Evolutionary conservation across 768 basidiomycete genomes (phyloP).

Genomic region (Neoboletus subvelutipes): DNA sequence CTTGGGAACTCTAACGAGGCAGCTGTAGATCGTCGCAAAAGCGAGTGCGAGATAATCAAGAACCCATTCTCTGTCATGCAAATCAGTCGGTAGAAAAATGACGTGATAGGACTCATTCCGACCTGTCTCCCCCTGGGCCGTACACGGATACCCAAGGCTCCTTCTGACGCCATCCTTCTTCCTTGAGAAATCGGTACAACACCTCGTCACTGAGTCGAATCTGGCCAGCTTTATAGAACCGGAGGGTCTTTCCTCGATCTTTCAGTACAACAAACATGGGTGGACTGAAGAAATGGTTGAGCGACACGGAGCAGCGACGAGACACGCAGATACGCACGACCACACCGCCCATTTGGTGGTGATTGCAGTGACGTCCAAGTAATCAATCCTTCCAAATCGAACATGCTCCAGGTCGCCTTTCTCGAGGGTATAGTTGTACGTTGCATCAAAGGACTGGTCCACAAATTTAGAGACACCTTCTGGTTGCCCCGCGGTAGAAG

Average conservation of each 20-base stretch:
- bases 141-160: constrained; percentile 68
- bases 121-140: constrained; percentile 79
- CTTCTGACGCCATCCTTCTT: constrained; percentile 61
- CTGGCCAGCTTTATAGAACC: constrained; percentile 71
- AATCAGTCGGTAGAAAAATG: constrained; percentile 10
- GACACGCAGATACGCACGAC: constrained; percentile 52
- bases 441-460: constrained; percentile 71
- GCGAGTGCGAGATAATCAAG: constrained; percentile 56
- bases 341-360: constrained; percentile 88
- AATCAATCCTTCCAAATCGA: constrained; percentile 85
- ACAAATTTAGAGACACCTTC: constrained; percentile 69
- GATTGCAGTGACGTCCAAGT: constrained; percentile 75
- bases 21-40: constrained; percentile 52
- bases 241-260: constrained; percentile 73
- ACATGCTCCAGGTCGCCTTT: constrained; percentile 67
- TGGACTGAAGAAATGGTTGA: constrained; percentile 47
- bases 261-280: constrained; percentile 71
- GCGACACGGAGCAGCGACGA: not conserved
- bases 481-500: constrained; percentile 54
- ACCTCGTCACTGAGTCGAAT: constrained; percentile 59
- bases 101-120: constrained; percentile 8
- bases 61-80: constrained; percentile 56
- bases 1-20: constrained; percentile 56
- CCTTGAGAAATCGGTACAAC: constrained; percentile 64
- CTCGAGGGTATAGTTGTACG: constrained; percentile 62